phyloP scores from a whole-genome alignment of 116 monocot species.

The Iris pallida region DNA sequence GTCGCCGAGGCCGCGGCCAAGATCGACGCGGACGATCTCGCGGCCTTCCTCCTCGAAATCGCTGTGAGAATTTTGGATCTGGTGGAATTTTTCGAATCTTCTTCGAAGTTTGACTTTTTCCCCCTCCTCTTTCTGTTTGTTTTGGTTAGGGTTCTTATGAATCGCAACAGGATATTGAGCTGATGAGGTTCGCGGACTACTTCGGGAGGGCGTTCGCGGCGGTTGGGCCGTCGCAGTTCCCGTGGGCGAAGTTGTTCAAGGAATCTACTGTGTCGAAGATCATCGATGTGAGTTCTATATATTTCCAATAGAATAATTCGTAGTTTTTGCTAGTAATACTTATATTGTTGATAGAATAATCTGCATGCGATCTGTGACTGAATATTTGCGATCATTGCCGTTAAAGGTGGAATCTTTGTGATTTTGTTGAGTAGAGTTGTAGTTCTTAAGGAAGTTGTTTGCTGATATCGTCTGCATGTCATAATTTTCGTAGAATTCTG shows the following conservation, averaged over 20 bases:
- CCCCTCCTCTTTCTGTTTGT: not conserved
- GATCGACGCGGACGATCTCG: conserved; percentile 65
- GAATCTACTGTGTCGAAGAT: conserved; percentile 75
- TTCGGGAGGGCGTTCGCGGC: conserved; percentile 61
- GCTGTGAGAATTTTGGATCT: conserved; percentile 26
- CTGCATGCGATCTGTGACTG: no score
- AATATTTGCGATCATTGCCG: no score
- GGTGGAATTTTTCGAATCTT: not conserved
- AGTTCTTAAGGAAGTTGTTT: no score
- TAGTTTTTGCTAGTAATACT: no score
- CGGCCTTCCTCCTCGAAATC: conserved; percentile 60
- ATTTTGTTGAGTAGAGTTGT: no score
- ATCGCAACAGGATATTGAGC: conserved; percentile 71
- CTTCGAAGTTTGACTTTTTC: not conserved
- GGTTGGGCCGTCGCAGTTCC: conserved; percentile 71
- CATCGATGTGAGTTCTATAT: conserved; percentile 56
- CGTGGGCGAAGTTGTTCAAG: conserved; percentile 87
- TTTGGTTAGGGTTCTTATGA: conserved; percentile 65
- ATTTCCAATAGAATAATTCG: no score
- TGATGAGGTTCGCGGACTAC: conserved; percentile 95
- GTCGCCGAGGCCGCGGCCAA: conserved; percentile 77
- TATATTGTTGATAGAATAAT: no score
- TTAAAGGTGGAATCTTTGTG: no score
- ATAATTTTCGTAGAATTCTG: no score
- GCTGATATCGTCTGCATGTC: no score